Base-by-base conservation (phyloP, 1,139 yeast species). In the Protomyces inundatus region DNA sequence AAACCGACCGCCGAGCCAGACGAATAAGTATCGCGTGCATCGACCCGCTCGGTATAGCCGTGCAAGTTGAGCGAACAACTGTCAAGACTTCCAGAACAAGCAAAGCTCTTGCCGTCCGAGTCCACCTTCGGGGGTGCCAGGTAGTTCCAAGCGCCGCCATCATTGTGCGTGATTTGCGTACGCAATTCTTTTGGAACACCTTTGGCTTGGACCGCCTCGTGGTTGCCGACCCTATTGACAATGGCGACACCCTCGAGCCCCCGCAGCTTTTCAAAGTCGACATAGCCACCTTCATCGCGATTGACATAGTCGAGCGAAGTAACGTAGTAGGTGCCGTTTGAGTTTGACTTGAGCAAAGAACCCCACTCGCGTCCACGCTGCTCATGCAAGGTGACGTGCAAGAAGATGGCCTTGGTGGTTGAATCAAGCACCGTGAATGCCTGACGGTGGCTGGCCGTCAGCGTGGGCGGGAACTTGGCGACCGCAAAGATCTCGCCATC, bases 241-340 rank as follows among this genome's bases (percentile, higher is more conserved):
- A 93, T 70, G 1, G 89, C 81, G 10, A 90, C 85, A 50, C 99
- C 98, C 73, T 93, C 98, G n/a, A 91, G 75, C 0, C 90, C 90
- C 69, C 85, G 86, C 70, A 90, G 80, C 68, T 87, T 83, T 72
- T 93, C 98, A 75, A 84, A 93, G 74, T 93, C 99, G 63, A 89
- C 97, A 75, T 75, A 90, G 0, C 98, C 98, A 5, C 70, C 70
- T 4, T 69, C 69, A 68, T 90, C 83, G 71, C 98, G 80, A 73
- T 91, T 93, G 6, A 90, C 97, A 66, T 81, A 74, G n/a, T 82
- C 82, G 68, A 88, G 79, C 0, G 93, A 78, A 37, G 85, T 77
- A 2, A 88, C 93, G 73, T 88, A 91, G n/a, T 88, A 84, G 0
- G 98, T 90, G 67, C 99, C 99, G 71, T 91, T 90, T n/a, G 89